Base-by-base conservation (phyloP, 768 basidiomycete species). In the Lanmaoa rubissima region DNA sequence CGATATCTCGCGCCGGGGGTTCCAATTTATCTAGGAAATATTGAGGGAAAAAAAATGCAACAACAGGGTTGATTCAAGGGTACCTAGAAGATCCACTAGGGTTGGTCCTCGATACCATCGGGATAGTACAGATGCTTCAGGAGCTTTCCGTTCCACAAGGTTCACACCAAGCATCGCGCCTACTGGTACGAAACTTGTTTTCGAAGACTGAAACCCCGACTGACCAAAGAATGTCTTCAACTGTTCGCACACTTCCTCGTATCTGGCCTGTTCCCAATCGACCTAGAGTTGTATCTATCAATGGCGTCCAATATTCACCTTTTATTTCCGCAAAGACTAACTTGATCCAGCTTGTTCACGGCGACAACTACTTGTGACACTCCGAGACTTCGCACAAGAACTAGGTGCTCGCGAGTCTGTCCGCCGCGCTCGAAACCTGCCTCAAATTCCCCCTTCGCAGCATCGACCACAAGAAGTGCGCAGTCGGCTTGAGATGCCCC, bases 401-500 rank as follows among this genome's bases (percentile, higher is more conserved):
- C 73, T 4, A 98, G 77, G 72, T 99, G 96, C 69, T 99, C 96
- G 54, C 94, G 80, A 34, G 94, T 99, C 75, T 99, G 96, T 1
- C 96, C 96, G 42, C 94, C 94, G 17, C 88, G 81, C 36, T 92
- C 89, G 65, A 98, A 99, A 3, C 96, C 96, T 24, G 92, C 87
- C 72, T 99, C 97, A 62, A 99, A 99, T 67, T 95, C 94, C 19
- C 96, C 96, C 1, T 79, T 84, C 6, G 87, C 79, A 2, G 94
- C 87, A 69, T 97, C 97, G 28, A 99, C 86, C 4, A 98, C 95
- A 21, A 98, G 84, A 9, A 98, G 73, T 0, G 97, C 94, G 46
- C 92, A 92, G 63, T 98, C 97, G 0, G 96, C 97, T 72, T 98
- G 97, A 2, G 95, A 87, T 8, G 97, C 96, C 1, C 97, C 97